Evolutionary conservation across 2,329 filamentous ascomycete genomes (phyloP), one percentile per base, ranked within the genome.

Genomic region (Aspergillus floridensis): DNA sequence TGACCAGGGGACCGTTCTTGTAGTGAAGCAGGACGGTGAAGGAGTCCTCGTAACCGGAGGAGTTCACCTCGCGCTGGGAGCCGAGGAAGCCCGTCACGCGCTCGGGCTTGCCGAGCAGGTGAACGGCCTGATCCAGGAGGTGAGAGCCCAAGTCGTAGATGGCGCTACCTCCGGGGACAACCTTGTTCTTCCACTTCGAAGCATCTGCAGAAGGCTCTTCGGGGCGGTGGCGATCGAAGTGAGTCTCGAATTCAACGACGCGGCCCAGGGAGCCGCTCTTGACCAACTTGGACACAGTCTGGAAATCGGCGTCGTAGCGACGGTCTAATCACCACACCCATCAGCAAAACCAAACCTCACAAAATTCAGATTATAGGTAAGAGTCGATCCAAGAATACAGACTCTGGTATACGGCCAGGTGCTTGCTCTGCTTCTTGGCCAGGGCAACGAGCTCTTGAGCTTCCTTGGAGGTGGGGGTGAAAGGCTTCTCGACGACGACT

Each of bases 401-500:
- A 79, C 77, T 90, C 78, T 90, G 88, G 74, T 88, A 90, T n/a
- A 90, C 87, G 63, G 86, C 86, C 61, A 90, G 74, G 49, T 87
- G 71, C 57, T 80, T 80, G 41, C 78, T 74, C 50, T 81, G 73
- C 59, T 81, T 73, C 63, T 80, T 74, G 10, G 87, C 84, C 53
- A 88, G 76, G 10, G 75, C 73, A 49, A 84, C 81, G 6, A 93
- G 83, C 65, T 84, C 76, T 35, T 85, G 81, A 11, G 90, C 90
- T 75, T 93, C 87, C 59, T 84, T 80, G 1, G 84, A 80, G 1
- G 87, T 89, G 21, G 90, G 88, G 12, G 91, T 89, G 72, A 93
- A 93, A 2, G 91, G 91, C 79, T 93, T 93, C 79, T 93, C 91
- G 52, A 89, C 88, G 55, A 93, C 80, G 26, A 93, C 88, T 80